Base-by-base conservation (phyloP, 345 rosid genomes). In the Hirschfeldia incana region DNA sequence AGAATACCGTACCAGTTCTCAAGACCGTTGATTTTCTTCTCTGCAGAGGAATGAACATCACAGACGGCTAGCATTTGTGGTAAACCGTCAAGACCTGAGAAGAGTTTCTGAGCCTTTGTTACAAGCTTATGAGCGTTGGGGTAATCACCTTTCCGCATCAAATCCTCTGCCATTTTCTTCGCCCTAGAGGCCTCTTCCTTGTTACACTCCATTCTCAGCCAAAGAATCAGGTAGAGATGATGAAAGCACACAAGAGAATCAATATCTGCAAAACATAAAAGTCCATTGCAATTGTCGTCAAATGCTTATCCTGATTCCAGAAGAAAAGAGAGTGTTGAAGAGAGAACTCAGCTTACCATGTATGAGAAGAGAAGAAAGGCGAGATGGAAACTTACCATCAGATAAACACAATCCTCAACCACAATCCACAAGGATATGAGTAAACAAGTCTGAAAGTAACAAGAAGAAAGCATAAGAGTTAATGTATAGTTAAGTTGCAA, bases 1-100 rank as follows among this genome's bases (percentile, higher is more conserved):
- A 94, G 98, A 82, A 94, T 82, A 28, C 87, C 87, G 67, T 94
- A 94, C 99, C 98, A 94, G 80, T 94, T 92, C 55, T 88, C 94
- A 27, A 87, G 80, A 61, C 89, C 93, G 42, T 72, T 67, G 53
- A 86, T 34, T 81, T 82, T 92, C 11, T 68, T 71, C 67, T 87
- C 84, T 1, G 95, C 92, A 64, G 89, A 82, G 29, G 76, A 83
- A 71, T 91, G 99, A 55, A 93, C 97, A 61, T 93, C 87, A 61
- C 98, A 95, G 2, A 91, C 90, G 9, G 88, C 83, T 37, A 95
- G 32, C 86, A 95, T 62, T 44, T 86, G 89, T 17, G 91, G 78
- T 60, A 93, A 74, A 65, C 88, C 87, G 30, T 91, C 94, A 37
- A 90, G 88, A 65, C 76, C 88, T 1, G 93, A 84, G 70, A 81